A percentile compares a stretch with the other conserved stretches of the same genome.
Evolutionary conservation across 2,329 filamentous ascomycete species (phyloP).

Genomic region (Phyllosticta citrichinensis): DNA sequence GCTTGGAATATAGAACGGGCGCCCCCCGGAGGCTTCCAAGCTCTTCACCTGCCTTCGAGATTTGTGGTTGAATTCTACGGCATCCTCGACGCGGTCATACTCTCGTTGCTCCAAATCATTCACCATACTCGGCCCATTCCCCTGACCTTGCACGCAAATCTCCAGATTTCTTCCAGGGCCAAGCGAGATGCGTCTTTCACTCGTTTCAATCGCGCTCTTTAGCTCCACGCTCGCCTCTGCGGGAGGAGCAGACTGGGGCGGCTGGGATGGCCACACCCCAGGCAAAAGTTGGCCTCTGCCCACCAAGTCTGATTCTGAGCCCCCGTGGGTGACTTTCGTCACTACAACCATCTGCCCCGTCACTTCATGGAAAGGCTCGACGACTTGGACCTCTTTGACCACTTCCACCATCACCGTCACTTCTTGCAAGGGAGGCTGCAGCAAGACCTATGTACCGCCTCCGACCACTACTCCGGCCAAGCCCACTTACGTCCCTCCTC

Average conservation of each 20-base stretch:
- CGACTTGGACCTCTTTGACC: slow-evolving; percentile 9
- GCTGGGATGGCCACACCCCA: neutral
- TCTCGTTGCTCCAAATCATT: neutral
- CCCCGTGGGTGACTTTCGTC: slow-evolving; percentile 2
- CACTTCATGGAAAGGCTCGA: slow-evolving; percentile 11
- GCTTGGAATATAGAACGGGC: neutral
- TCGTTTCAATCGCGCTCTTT: neutral
- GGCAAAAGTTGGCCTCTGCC: neutral
- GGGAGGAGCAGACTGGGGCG: neutral
- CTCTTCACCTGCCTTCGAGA: neutral
- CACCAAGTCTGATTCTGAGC: neutral
- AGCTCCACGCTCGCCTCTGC: neutral
- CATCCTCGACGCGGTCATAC: neutral
- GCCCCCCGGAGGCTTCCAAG: neutral
- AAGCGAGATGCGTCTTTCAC: neutral
- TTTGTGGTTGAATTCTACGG: neutral
- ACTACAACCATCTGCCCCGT: slow-evolving; percentile 11
- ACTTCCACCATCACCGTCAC: slow-evolving; percentile 11
- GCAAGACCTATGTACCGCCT: neutral
- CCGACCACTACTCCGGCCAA: neutral
- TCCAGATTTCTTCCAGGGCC: neutral
- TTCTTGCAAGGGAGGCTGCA: slow-evolving; percentile 8
- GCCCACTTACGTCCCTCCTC: neutral
- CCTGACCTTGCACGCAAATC: neutral
- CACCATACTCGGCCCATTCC: neutral